Percentiles rank a stretch among this genome's conserved stretches.
These are phyloP conservation scores for Fusarium cyanostomum DNA, from an alignment of 2,329 filamentous ascomycete genomes.

Conservation along the genomic window DNA sequence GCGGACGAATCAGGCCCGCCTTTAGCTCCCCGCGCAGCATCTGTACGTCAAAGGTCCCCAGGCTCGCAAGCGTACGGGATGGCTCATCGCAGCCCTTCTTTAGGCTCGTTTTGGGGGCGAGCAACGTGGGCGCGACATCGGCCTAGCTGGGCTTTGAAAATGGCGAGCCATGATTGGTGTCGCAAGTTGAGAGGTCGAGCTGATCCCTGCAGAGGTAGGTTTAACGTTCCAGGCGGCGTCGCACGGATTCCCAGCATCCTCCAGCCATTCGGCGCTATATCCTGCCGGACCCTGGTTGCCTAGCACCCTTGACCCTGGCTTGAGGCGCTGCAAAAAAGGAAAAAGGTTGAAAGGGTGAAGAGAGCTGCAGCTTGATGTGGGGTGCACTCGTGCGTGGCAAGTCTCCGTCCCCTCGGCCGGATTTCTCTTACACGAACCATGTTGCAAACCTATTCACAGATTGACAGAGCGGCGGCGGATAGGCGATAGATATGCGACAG, in stretches of 20 bases:
- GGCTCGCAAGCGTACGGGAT: slow-evolving; percentile 30
- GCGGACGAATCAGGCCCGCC: slow-evolving; percentile 35
- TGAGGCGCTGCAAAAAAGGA: slow-evolving; percentile 22
- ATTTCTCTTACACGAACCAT: slow-evolving; percentile 52
- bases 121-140: slow-evolving; percentile 46
- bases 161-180: slow-evolving; percentile 45
- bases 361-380: slow-evolving; percentile 40
- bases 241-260: slow-evolving; percentile 37
- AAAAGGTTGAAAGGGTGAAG: not conserved
- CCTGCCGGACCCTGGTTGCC: slow-evolving; percentile 21
- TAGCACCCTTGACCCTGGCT: slow-evolving; percentile 24
- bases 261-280: slow-evolving; percentile 38
- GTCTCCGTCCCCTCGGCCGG: slow-evolving; percentile 27
- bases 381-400: slow-evolving; percentile 41
- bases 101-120: slow-evolving; percentile 21
- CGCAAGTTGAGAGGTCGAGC: slow-evolving; percentile 31
- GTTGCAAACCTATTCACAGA: slow-evolving; percentile 47
- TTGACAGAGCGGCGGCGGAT: slow-evolving; percentile 33
- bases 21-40: slow-evolving; percentile 39
- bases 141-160: slow-evolving; percentile 45
- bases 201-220: slow-evolving; percentile 38
- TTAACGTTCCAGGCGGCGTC: slow-evolving; percentile 44
- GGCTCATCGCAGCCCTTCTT: slow-evolving; percentile 9
- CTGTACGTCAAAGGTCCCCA: slow-evolving; percentile 43
- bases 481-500: slow-evolving; percentile 40